These are phyloP conservation scores for Plasmodium billcollinsi DNA, from an alignment of 169 alveolate species.

Conservation along the genomic window DNA sequence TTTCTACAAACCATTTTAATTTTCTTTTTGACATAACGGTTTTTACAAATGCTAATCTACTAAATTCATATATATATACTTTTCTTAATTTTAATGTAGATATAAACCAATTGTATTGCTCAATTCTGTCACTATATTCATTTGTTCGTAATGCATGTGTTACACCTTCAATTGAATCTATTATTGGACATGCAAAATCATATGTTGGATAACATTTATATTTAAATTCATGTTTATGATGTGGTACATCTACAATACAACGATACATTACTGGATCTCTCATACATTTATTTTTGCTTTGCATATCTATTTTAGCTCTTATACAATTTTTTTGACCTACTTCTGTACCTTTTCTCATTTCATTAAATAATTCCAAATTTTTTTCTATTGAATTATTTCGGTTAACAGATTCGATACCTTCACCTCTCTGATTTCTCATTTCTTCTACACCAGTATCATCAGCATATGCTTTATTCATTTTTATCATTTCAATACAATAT, in stretches of 20 bases:
- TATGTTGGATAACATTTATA: slow-evolving; percentile 98
- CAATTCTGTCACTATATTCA: slow-evolving; percentile 98
- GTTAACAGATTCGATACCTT: slow-evolving; percentile 93
- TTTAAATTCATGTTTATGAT: slow-evolving; percentile 94
- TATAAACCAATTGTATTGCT: slow-evolving; percentile 96
- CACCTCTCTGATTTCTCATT: slow-evolving; percentile 97
- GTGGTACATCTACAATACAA: slow-evolving; percentile 93
- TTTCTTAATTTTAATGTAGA: slow-evolving; percentile 90
- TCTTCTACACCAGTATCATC: slow-evolving; percentile 97
- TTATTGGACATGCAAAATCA: slow-evolving; percentile 99
- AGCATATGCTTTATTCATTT: slow-evolving; percentile 93
- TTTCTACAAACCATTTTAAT: slow-evolving; percentile 96
- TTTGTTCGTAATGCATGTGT: slow-evolving; percentile 98
- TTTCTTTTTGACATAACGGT: slow-evolving; percentile 98
- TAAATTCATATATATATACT: slow-evolving; percentile 95
- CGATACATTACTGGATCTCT: slow-evolving; percentile 99
- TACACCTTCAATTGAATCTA: slow-evolving; percentile 98
- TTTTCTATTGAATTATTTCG: slow-evolving; percentile 92
- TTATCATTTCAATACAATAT: slow-evolving; percentile 90
- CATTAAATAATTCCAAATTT: slow-evolving; percentile 92
- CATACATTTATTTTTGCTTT: slow-evolving; percentile 94
- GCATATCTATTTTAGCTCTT: slow-evolving; percentile 98
- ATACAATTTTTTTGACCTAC: slow-evolving; percentile 95
- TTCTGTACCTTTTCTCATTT: slow-evolving; percentile 91
- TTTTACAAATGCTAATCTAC: slow-evolving; percentile 94